Percentiles rank a stretch among this genome's conserved stretches.
phyloP scores from a whole-genome alignment of 495 filamentous ascomycete species.

The Hyphodiscus hymeniophilus region DNA sequence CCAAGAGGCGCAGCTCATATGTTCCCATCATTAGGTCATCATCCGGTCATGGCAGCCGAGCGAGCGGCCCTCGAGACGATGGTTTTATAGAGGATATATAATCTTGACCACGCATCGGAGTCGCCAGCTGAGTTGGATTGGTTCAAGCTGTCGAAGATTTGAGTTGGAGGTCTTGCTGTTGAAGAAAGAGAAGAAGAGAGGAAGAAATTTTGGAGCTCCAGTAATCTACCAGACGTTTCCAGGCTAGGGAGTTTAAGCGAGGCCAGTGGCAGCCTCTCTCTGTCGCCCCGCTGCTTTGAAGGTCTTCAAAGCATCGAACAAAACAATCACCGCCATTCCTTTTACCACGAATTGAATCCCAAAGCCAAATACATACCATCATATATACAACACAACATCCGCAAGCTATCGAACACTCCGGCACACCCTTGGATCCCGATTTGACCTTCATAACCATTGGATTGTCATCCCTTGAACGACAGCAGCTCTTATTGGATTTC shows the following conservation, averaged over 20 bases:
- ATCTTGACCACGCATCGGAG: conserved; percentile 70
- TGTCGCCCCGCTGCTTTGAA: conserved; percentile 12
- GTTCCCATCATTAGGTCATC: conserved; percentile 95
- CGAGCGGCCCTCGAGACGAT: conserved; percentile 91
- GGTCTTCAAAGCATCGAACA: not conserved
- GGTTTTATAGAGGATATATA: conserved; percentile 78
- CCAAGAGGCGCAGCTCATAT: conserved; percentile 26
- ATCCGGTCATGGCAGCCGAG: conserved; percentile 87
- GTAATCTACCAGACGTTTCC: not conserved
- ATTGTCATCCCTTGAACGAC: not conserved
- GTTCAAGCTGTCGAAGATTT: conserved; percentile 77
- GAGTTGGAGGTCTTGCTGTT: conserved; percentile 80
- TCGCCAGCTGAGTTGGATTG: conserved; percentile 65
- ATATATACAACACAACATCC: no score
- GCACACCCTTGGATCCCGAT: no score
- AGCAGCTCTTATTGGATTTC: conserved; percentile 15
- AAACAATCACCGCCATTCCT: not conserved
- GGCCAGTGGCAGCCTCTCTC: not conserved
- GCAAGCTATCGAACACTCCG: no score
- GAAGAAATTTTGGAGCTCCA: conserved; percentile 13
- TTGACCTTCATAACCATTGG: no score
- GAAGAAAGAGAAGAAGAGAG: conserved; percentile 35
- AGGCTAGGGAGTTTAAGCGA: not conserved
- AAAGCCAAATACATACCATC: no score
- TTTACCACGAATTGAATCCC: not conserved